Percentiles rank a stretch among this genome's conserved stretches.
phyloP scores from a whole-genome alignment of 805 yeast genomes.

The Priceomyces medius region DNA sequence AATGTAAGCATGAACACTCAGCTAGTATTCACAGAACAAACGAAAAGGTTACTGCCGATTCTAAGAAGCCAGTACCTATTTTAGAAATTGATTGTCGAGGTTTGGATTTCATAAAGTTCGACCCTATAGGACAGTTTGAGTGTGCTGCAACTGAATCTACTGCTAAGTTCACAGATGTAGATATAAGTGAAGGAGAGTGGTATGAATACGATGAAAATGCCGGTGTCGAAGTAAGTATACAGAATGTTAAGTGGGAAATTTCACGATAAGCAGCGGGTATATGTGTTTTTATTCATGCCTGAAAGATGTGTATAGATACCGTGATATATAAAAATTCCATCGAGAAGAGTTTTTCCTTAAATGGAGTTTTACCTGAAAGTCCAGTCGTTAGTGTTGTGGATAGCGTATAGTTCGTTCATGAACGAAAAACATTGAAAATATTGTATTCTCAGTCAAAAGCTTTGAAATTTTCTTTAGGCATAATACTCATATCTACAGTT shows the following conservation, averaged over 20 bases:
- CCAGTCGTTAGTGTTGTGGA: too few species aligned
- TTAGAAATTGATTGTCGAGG: slow-evolving; percentile 86
- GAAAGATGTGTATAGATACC: too few species aligned
- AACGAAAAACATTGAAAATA: too few species aligned
- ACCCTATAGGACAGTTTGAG: slow-evolving; percentile 62
- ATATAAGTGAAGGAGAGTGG: slow-evolving; percentile 82
- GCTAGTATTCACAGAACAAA: slow-evolving; percentile 33
- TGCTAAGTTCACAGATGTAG: slow-evolving; percentile 61
- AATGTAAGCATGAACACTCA: slow-evolving; percentile 50
- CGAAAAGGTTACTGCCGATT: slow-evolving; percentile 35
- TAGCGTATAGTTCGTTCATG: too few species aligned
- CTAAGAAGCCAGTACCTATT: slow-evolving; percentile 40
- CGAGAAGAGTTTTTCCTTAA: too few species aligned
- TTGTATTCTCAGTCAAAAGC: too few species aligned
- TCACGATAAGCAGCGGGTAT: slow-evolving; percentile 21
- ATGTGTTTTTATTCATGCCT: too few species aligned
- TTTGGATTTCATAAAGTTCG: slow-evolving; percentile 64
- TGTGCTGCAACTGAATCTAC: slow-evolving; percentile 54
- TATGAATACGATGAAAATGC: slow-evolving; percentile 91
- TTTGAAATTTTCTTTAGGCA: too few species aligned
- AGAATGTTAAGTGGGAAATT: slow-evolving; percentile 70
- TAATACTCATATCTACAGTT: too few species aligned
- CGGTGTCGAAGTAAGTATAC: slow-evolving; percentile 74
- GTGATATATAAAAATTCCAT: too few species aligned
- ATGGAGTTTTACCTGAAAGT: too few species aligned